Evolutionary conservation across 805 yeast species (phyloP), one percentile per base, ranked within the genome.

Genomic region (Cyberlindnera meyerae): DNA sequence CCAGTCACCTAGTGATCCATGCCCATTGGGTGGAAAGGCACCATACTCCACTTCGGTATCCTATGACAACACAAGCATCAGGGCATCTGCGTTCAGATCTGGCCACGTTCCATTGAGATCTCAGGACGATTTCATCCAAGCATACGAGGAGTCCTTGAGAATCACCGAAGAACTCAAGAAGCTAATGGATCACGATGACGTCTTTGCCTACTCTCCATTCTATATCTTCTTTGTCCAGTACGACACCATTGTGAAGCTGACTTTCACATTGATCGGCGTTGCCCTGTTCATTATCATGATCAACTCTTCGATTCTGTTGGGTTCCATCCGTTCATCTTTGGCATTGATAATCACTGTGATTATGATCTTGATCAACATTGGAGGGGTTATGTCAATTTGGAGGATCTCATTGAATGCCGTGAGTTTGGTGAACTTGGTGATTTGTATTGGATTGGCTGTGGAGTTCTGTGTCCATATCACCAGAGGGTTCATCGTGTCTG

Each of bases 1-100:
- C 18, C 68, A 76, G 27, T 63, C 86, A 1, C 84, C 86, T 18
- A 83, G 95, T 39, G 93, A 84, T 51, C 86, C 90, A 3, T 90
- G 98, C 58, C 96, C 97, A 1, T 63, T 90, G 18, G 97, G 96
- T 4, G 98, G 98, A 2, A 83, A 84, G 52, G 97, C 97, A 0
- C 95, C 97, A 0, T 90, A 90, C 55, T 70, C 83, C 1, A 60
- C 67, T 5, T 67, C 88, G 1, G 63, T 86, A 9, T 61, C 70
- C 2, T 61, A 61, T 21, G 61, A 63, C 1, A 47, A 58, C 1
- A 61, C 63, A 1, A 48, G 59, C 0, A 69, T 87, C 5, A 45
- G 53, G 8, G 65, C 90, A 2, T 75, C 87, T 1, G 69, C 71
- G n/a, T 87, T 90, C 63, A 66, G 97, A 47, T 76, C 90, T 2